Evolutionary conservation across 495 filamentous ascomycete genomes (phyloP), one percentile per base, ranked within the genome.

Genomic region (Talaromyces borbonicus): DNA sequence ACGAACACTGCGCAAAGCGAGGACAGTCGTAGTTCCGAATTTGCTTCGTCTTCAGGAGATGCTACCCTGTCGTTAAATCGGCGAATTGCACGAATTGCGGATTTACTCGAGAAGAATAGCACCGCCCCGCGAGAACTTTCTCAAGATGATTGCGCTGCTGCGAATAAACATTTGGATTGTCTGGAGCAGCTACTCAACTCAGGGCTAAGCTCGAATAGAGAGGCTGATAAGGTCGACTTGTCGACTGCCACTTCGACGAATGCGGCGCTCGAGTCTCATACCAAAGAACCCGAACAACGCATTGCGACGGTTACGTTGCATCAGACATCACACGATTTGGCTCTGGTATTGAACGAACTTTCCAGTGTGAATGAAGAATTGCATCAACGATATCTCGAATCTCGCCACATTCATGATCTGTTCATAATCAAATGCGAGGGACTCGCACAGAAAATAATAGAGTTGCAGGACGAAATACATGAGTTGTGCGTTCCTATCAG

Each of bases 341-440:
- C 38, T 9, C 39, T 29, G 9, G 44, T 69, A 4, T 43, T 62
- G 25, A 33, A 40, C 7, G 59, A 67, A 32, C 45, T 66, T 0
- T 56, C 54, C 5, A 42, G 29, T 5, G 44, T 66, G n/a, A 58
- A 61, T 42, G 23, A 25, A 3, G 58, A 66, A 30, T 33, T 67
- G 11, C 27, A 52, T n/a, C 44, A 55, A 23, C 60, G 66, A 1
- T 59, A 56, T 38, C 52, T 49, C 11, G 66, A 69, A 46, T 52
- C 62, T 1, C 44, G 42, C n/a, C 49, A 60, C 22, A 66, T 69
- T 16, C 58, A 62, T 38, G 53, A 63, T 19, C 26, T 60, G 8
- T 58, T 58, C 35, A 57, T 50, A n/a, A 53, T 49, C 5, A 57
- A 58, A 40, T 58, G 62, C 26, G 55, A 59, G 18, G 52, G 43